Base-by-base conservation (phyloP, 179 eudicot species). In the Nepenthes alata region DNA sequence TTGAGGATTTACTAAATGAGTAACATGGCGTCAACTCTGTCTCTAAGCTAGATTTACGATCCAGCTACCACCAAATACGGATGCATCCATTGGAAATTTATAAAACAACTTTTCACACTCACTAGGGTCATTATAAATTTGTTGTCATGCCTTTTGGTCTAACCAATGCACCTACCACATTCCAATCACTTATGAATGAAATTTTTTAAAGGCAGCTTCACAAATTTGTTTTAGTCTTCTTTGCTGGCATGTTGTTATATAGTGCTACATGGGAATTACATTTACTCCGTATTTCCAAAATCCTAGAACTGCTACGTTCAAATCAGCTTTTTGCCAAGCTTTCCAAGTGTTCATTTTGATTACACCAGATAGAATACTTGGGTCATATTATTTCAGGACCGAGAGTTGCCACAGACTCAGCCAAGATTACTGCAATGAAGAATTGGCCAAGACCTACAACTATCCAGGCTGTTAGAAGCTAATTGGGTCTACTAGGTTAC, bases 121-220 rank as follows among this genome's bases (percentile, higher is more conserved):
- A 55, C 11, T 6, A 16, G 11, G 58, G 58, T 4, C 58, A 55
- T 55, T 55, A 55, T 35, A 35, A 55, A 11, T 55, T 55, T 35
- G 5, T 55, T 2, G 58, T 55, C 10, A 55, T 55, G 58, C 58
- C 58, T 7, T 55, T 55, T 35, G 55, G 55, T 4, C 55, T 51
- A 3, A 51, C 55, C 0, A 2, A 51, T 35, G 58, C 58, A 2
- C 58, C 36, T 5, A 4, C 6, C 35, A 14, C 58, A 15, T 55
- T 55, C 37, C 58, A 55, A 11, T 4, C 34, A 5, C 6, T 35
- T 5, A 6, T 55, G 58, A 55, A 55, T 34, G 4, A 55, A 0
- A 13, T 55, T 9, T 55, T 55, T 15, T 3, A 13, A 12, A 37
- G 37, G 3, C n/a, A 56, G 7, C 37, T 56, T 9, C n/a, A 37